Conservation (phyloP, 164 flowering plant genomes). For the Aristolochia contorta region DNA sequence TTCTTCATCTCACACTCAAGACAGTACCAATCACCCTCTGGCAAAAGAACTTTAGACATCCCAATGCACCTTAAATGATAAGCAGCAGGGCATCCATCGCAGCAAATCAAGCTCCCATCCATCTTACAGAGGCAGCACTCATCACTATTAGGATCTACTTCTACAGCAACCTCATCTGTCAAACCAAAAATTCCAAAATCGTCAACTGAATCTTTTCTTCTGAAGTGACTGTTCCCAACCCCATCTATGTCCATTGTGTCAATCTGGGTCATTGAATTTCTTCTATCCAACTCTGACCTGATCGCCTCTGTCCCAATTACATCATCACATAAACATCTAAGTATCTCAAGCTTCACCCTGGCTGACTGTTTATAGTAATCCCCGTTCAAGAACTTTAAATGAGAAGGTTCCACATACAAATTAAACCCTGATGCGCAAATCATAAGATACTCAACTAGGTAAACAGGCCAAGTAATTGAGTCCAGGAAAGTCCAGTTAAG, state of each 20-base stretch:
- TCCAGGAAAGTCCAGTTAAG: constrained; percentile 87
- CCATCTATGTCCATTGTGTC: constrained; percentile 42
- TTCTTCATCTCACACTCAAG: constrained; percentile 70
- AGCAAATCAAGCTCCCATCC: constrained; percentile 93
- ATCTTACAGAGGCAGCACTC: constrained; percentile 95
- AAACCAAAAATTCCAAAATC: constrained; percentile 31
- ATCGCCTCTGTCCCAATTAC: constrained; percentile 59
- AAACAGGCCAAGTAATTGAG: constrained; percentile 80
- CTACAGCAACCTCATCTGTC: constrained; percentile 39
- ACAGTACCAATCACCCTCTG: constrained; percentile 97
- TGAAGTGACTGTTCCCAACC: constrained; percentile 25
- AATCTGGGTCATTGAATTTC: constrained; percentile 25
- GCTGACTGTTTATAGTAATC: constrained; percentile 64
- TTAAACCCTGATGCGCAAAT: constrained; percentile 39
- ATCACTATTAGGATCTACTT: constrained; percentile 75
- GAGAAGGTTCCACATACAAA: constrained; percentile 35
- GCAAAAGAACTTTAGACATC: constrained; percentile 54
- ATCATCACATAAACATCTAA: constrained; percentile 79
- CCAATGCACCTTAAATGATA: constrained; percentile 92
- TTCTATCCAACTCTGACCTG: constrained; percentile 62
- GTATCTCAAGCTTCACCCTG: constrained; percentile 56
- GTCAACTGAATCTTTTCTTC: constrained; percentile 34
- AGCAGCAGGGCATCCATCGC: constrained; percentile 99
- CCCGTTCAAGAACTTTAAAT: constrained; percentile 36
- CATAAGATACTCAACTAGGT: constrained; percentile 62